These are phyloP conservation scores for Hamamelis virginiana DNA, from an alignment of 164 flowering plant species.

Conservation along the genomic window DNA sequence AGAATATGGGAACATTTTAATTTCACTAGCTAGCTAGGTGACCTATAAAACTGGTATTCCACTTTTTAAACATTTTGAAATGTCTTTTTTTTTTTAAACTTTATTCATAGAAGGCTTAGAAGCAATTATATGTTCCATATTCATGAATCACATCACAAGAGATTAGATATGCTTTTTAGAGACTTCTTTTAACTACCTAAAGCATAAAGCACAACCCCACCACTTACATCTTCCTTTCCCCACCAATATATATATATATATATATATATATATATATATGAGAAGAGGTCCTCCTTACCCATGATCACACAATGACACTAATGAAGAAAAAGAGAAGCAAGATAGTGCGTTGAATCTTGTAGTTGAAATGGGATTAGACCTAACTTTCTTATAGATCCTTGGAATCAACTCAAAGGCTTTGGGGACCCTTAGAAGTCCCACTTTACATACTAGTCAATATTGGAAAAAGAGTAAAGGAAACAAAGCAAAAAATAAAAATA, in stretches of 20 bases:
- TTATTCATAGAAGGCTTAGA: not conserved
- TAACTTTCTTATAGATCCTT: constrained; percentile 23
- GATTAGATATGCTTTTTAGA: constrained; percentile 14
- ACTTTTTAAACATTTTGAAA: not conserved
- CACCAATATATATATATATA: not conserved
- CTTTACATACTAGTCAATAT: constrained; percentile 15
- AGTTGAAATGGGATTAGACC: constrained; percentile 25
- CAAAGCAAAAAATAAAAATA: not conserved
- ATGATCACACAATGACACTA: constrained; percentile 10
- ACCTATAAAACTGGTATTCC: not conserved
- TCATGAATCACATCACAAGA: constrained; percentile 12
- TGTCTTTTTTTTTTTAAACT: not conserved
- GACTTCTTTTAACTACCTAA: constrained; percentile 19
- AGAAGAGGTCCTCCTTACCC: constrained; percentile 13
- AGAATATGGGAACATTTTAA: constrained; percentile 12
- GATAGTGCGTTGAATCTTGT: constrained; percentile 30
- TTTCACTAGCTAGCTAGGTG: too few species aligned
- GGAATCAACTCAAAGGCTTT: constrained; percentile 20
- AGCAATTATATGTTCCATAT: constrained; percentile 6
- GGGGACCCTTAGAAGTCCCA: not conserved
- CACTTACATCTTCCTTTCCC: constrained; percentile 12
- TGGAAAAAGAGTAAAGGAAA: constrained; percentile 4
- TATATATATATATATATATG: too few species aligned
- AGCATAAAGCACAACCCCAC: constrained; percentile 23
- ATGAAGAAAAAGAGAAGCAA: constrained; percentile 6